phyloP scores from a whole-genome alignment of 192 early-diverging fungal genomes.

The Martensiomyces pterosporus region DNA sequence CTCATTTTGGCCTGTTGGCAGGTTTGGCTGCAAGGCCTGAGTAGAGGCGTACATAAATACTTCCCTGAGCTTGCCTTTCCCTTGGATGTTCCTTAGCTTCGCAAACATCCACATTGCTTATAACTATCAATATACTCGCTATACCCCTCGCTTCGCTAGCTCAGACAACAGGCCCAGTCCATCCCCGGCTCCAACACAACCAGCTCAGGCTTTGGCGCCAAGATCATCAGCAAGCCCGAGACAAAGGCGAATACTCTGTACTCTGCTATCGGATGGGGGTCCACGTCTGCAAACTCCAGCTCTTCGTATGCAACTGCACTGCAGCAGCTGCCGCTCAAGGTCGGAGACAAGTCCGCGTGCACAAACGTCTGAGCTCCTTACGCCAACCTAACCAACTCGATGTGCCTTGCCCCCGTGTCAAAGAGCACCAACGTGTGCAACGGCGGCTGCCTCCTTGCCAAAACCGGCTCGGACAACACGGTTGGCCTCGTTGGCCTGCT shows the following conservation, averaged over 20 bases:
- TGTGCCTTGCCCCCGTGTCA: constrained; percentile 37
- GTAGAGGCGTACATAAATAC: too few species aligned
- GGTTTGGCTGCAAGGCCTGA: too few species aligned
- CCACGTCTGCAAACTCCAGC: not conserved
- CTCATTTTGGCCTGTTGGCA: constrained; percentile 23
- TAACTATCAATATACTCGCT: too few species aligned
- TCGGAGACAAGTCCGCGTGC: constrained; percentile 33
- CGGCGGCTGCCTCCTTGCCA: constrained; percentile 38
- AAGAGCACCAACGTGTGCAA: constrained; percentile 35
- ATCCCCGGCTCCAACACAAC: constrained; percentile 20
- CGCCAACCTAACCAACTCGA: constrained; percentile 40
- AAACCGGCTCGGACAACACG: constrained; percentile 22
- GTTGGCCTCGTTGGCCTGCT: constrained; percentile 44
- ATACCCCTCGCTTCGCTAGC: too few species aligned
- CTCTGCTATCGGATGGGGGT: constrained; percentile 28
- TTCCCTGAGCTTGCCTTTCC: too few species aligned
- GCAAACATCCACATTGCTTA: too few species aligned
- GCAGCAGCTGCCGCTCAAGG: constrained; percentile 25
- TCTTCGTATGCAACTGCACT: constrained; percentile 4
- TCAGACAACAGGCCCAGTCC: constrained; percentile 27
- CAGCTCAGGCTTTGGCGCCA: constrained; percentile 9
- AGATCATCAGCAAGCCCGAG: constrained; percentile 32
- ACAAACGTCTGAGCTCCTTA: constrained; percentile 38
- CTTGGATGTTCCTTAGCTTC: too few species aligned
- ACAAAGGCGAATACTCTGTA: constrained; percentile 17